phyloP scores from a whole-genome alignment of 257 asterid genomes.

The Solanum chmielewskii region DNA sequence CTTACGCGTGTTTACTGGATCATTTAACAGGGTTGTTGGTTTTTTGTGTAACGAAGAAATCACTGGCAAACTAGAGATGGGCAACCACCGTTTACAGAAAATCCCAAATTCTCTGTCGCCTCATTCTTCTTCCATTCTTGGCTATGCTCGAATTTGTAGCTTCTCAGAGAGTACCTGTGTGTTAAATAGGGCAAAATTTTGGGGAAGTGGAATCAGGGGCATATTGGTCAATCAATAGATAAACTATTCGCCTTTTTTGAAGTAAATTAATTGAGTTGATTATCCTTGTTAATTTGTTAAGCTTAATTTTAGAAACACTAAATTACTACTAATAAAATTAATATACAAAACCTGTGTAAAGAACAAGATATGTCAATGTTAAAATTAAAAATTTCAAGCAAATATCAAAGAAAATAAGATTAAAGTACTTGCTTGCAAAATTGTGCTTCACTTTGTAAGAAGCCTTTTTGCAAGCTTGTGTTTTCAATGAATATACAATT shows the following conservation, averaged over 20 bases:
- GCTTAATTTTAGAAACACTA: neutral
- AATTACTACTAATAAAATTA: neutral
- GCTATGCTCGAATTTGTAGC: neutral
- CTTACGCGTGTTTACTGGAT: neutral
- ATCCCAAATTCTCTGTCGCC: neutral
- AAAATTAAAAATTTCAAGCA: neutral
- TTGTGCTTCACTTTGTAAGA: no score
- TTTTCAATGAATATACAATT: neutral
- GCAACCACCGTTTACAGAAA: neutral
- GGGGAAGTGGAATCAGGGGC: neutral
- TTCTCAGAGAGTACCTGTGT: neutral
- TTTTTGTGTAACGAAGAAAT: neutral
- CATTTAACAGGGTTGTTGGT: neutral
- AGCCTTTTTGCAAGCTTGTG: neutral
- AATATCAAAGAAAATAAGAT: neutral
- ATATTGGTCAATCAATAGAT: neutral
- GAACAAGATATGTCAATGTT: neutral
- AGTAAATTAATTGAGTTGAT: neutral
- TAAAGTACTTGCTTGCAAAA: no score
- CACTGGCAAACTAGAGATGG: neutral
- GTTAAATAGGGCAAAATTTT: neutral
- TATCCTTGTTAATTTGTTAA: neutral
- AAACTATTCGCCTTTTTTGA: neutral
- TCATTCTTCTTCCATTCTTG: neutral
- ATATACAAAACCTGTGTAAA: neutral